Base-by-base conservation (phyloP, 495 filamentous ascomycete genomes). In the Xylaria castorea region DNA sequence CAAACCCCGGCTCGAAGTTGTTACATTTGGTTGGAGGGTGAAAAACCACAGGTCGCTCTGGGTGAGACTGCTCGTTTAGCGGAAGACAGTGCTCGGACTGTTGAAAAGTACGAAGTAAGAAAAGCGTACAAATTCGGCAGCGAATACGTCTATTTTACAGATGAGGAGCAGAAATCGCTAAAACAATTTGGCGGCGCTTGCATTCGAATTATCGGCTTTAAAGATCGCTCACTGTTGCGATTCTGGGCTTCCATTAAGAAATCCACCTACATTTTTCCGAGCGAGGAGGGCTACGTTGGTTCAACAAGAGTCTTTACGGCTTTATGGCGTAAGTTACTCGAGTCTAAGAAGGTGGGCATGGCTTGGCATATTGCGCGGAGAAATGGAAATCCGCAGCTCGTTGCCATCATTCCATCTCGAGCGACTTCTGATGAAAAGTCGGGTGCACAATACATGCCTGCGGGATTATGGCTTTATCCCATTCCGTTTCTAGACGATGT, bases 61-160 rank as follows among this genome's bases (percentile, higher is more conserved):
- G 91, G 91, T 2, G 85, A 89, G 64, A 94, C 94, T 0, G 89
- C 89, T 1, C 88, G 90, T 64, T 84, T 93, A 51, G 91, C 93
- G 22, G 93, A 92, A 30, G 92, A 95, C 72, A 93, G 90, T 1
- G 89, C 90, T 5, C 86, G 90, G 44, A 86, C 87, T 0, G 89
- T 98, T 2, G 93, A 97, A 68, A 95, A 95, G 75, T 80, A 80
- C 11, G 93, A 97, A 71, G 88, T 97, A 46, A 90, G 91, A 67
- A 98, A 97, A 77, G 97, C 95, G 0, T 99, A 95, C 84, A 97
- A 95, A 76, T 98, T 97, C 74, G 97, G 95, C 40, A 94, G 93
- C 25, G 93, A 97, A 74, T 92, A 94, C 65, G 89, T 99, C 55
- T 83, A 91, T 25, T 99, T 99, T 81, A 91, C 89, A 2, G 85